Evolutionary conservation across 2,329 filamentous ascomycete species (phyloP).

Genomic region (Penicillium thymicola): DNA sequence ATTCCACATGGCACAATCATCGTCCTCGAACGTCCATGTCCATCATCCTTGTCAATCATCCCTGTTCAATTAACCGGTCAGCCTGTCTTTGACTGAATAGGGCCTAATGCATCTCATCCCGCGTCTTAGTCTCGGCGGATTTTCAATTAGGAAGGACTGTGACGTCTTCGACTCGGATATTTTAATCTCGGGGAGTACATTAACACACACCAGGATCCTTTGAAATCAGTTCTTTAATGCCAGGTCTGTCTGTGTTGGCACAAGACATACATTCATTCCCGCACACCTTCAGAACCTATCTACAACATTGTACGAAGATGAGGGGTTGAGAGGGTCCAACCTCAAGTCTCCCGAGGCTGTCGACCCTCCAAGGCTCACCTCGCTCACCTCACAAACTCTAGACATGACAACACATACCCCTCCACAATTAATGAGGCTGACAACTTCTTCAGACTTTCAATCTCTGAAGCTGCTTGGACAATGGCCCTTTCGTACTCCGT

Average conservation of each 20-base stretch:
- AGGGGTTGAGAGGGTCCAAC: too few species aligned
- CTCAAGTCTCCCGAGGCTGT: background rate
- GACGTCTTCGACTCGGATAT: background rate
- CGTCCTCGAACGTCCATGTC: too few species aligned
- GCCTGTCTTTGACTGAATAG: background rate
- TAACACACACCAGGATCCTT: background rate
- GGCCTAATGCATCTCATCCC: background rate
- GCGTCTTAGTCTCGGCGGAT: background rate
- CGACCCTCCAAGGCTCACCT: background rate
- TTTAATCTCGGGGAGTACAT: background rate
- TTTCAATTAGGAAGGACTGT: background rate
- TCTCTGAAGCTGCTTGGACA: background rate
- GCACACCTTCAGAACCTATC: background rate
- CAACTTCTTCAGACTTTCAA: background rate
- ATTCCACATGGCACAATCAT: background rate
- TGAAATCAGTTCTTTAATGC: background rate
- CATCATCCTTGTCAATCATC: too few species aligned
- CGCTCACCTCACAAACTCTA: background rate
- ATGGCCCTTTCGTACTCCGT: background rate
- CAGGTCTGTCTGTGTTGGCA: background rate
- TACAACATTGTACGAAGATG: too few species aligned
- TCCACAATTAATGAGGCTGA: background rate
- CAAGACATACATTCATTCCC: background rate
- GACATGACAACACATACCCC: background rate
- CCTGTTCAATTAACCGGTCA: background rate